phyloP scores from a whole-genome alignment of 2,329 filamentous ascomycete genomes.

The Exophiala xenobiotica region DNA sequence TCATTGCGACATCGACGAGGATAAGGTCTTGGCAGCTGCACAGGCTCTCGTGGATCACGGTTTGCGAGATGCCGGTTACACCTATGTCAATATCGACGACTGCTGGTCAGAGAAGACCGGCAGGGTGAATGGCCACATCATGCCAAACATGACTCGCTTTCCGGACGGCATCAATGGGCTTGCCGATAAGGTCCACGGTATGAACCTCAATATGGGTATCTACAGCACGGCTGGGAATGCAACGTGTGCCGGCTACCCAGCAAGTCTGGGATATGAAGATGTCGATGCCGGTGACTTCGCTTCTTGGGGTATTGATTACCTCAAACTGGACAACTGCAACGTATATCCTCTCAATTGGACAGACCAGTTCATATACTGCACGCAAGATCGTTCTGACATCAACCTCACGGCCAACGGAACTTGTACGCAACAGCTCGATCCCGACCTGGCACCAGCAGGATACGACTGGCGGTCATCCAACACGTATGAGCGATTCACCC shows the following conservation, averaged over 20 bases:
- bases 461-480: not conserved
- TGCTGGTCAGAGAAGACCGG: slow-evolving; percentile 1
- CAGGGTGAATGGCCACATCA: not conserved
- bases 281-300: slow-evolving; percentile 2
- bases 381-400: slow-evolving; percentile 1
- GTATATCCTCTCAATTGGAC: not conserved
- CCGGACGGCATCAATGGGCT: slow-evolving; percentile 1
- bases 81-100: slow-evolving; percentile 1
- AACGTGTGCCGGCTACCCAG: not conserved
- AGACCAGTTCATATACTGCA: not conserved
- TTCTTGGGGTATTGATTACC: not conserved
- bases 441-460: not conserved
- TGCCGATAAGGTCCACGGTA: not conserved
- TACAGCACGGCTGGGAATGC: slow-evolving; percentile 1
- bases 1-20: slow-evolving; percentile 1
- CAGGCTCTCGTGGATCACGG: not conserved
- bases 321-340: slow-evolving; percentile 1
- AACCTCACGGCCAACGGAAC: not conserved
- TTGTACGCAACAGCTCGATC: not conserved
- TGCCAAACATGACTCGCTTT: not conserved
- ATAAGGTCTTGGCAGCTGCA: not conserved
- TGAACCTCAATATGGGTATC: not conserved
- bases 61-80: slow-evolving; percentile 1
- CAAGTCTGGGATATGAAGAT: not conserved
- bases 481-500: not conserved